A percentile compares a stretch with the other conserved stretches of the same genome.
These are phyloP conservation scores for Alternaria triticina DNA, from an alignment of 2,329 filamentous ascomycete genomes.

Conservation along the genomic window DNA sequence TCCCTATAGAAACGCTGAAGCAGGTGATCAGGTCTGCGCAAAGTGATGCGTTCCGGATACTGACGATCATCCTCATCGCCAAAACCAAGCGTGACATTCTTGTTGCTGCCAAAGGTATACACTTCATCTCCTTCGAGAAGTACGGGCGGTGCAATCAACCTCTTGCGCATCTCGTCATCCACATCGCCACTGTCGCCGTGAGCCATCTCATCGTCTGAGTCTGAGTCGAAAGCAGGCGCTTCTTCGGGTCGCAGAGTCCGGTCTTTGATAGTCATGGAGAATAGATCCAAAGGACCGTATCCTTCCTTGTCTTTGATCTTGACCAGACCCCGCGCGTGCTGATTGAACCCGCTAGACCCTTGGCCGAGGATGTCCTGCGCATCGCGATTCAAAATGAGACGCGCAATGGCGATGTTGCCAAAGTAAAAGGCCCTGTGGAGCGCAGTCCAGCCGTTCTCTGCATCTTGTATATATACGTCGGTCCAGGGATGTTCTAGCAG, in stretches of 20 bases:
- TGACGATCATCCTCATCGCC: constrained; percentile 96
- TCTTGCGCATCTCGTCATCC: constrained; percentile 37
- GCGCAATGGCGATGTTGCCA: constrained; percentile 86
- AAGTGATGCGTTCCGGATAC: constrained; percentile 81
- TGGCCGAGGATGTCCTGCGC: constrained; percentile 69
- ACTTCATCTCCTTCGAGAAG: constrained; percentile 77
- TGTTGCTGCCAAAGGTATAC: constrained; percentile 95
- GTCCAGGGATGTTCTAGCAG: constrained; percentile 81
- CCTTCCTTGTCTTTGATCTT: constrained; percentile 97
- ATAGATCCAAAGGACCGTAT: constrained; percentile 92
- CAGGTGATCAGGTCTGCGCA: constrained; percentile 79
- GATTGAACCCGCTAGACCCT: constrained; percentile 62
- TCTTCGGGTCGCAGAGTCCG: constrained; percentile 63
- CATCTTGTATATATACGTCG: constrained; percentile 86
- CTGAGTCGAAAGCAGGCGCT: constrained; percentile 53
- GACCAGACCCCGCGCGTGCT: constrained; percentile 76
- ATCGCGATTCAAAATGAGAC: constrained; percentile 80
- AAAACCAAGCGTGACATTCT: constrained; percentile 89
- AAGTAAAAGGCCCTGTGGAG: constrained; percentile 89
- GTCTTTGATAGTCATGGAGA: constrained; percentile 82
- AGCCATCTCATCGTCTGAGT: constrained; percentile 58
- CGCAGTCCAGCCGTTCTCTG: constrained; percentile 94
- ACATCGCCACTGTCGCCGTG: constrained; percentile 53
- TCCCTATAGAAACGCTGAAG: constrained; percentile 76
- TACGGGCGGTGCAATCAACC: constrained; percentile 35